Evolutionary conservation across 345 rosid species (phyloP).

Genomic region (Eucalyptus rudis): DNA sequence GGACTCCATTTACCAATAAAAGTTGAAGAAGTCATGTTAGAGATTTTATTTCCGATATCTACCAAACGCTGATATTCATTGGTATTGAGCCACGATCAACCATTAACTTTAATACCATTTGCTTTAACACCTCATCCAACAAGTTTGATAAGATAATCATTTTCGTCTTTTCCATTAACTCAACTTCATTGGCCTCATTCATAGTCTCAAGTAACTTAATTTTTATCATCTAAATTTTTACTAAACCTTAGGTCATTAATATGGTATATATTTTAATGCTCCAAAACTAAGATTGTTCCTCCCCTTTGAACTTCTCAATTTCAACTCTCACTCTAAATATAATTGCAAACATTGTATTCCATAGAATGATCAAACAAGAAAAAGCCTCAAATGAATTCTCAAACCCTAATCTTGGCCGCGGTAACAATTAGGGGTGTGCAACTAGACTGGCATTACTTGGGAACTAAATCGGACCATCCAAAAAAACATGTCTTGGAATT

Average conservation of each 20-base stretch:
- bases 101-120: not conserved
- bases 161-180: not conserved
- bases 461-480: no score
- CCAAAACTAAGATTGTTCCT: not conserved
- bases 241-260: not conserved
- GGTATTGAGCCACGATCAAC: not conserved
- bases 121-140: not conserved
- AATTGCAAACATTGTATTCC: no score
- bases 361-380: no score
- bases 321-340: no score
- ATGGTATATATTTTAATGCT: not conserved
- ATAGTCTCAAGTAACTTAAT: not conserved
- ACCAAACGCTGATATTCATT: not conserved
- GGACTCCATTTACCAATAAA: not conserved
- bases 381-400: no score
- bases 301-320: not conserved
- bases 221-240: not conserved
- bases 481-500: no score
- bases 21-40: not conserved
- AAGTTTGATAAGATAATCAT: not conserved
- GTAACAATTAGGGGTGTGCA: no score
- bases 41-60: not conserved
- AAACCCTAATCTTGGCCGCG: no score
- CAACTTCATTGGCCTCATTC: not conserved
- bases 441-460: fast-evolving